These are phyloP conservation scores for Phytophthora fragariaefolia DNA, from an alignment of 352 stramenopile species.

Conservation along the genomic window DNA sequence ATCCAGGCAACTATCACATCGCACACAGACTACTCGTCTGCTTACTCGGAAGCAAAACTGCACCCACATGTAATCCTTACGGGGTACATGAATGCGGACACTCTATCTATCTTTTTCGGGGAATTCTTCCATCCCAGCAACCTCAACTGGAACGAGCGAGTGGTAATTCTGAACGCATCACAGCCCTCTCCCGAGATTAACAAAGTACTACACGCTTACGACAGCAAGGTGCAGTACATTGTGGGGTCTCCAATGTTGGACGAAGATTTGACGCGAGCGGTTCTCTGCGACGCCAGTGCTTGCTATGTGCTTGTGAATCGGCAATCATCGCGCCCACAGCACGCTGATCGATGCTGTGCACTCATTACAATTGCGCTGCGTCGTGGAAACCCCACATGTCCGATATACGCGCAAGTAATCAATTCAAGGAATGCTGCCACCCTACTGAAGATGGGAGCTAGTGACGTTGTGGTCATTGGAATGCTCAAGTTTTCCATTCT, in stretches of 20 bases:
- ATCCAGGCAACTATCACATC: conserved; percentile 82
- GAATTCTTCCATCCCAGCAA: conserved; percentile 90
- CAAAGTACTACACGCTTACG: conserved; percentile 73
- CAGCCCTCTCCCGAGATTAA: conserved; percentile 72
- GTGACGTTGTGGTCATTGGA: conserved; percentile 70
- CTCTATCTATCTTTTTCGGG: conserved; percentile 68
- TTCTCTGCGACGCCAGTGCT: conserved; percentile 56
- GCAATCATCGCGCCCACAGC: conserved; percentile 53
- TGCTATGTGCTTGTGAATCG: conserved; percentile 81
- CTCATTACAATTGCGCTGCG: conserved; percentile 81
- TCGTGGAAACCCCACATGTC: conserved; percentile 68
- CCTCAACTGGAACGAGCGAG: conserved; percentile 83
- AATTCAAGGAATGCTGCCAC: conserved; percentile 66
- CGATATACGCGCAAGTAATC: conserved; percentile 84
- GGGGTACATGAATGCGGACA: conserved; percentile 71
- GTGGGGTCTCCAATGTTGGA: conserved; percentile 83
- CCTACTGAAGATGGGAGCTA: conserved; percentile 81
- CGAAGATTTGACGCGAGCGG: conserved; percentile 70
- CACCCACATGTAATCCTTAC: conserved; percentile 81
- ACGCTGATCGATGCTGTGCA: conserved; percentile 72
- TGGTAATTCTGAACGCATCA: conserved; percentile 81
- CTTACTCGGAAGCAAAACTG: conserved; percentile 73
- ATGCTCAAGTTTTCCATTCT: conserved; percentile 81
- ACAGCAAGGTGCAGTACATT: conserved; percentile 87
- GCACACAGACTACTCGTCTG: conserved; percentile 80